A percentile compares a stretch with the other conserved stretches of the same genome.
These are phyloP conservation scores for Ophiostoma novo-ulmi DNA, from an alignment of 2,329 filamentous ascomycete genomes.

Conservation along the genomic window DNA sequence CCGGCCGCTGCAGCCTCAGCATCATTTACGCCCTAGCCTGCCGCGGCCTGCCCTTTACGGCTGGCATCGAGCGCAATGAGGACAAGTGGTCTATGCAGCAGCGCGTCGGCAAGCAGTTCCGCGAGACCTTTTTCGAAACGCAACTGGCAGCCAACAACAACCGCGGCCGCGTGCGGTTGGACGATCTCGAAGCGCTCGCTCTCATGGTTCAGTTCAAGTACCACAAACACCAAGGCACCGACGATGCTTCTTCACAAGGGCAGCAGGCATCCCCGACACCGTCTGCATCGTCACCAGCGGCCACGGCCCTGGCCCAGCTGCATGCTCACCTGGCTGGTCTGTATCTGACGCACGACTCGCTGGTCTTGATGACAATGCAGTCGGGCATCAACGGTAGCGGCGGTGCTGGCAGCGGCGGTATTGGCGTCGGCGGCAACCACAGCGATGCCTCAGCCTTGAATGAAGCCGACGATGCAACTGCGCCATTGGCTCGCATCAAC, in stretches of 20 bases:
- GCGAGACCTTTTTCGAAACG: constrained; percentile 27
- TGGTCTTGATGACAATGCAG: constrained; percentile 30
- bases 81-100: constrained; percentile 29
- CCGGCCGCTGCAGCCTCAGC: constrained; percentile 26
- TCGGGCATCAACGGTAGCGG: constrained; percentile 20
- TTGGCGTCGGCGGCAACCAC: not conserved
- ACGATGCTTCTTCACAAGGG: not conserved
- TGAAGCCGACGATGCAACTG: not conserved
- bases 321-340: constrained; percentile 26
- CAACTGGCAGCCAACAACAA: constrained; percentile 20
- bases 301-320: constrained; percentile 8
- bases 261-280: not conserved
- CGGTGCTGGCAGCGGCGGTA: not conserved
- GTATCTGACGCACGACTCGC: constrained; percentile 30
- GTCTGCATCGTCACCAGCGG: not conserved
- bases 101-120: constrained; percentile 28
- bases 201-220: constrained; percentile 29
- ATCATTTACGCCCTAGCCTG: constrained; percentile 30
- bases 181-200: constrained; percentile 29
- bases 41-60: constrained; percentile 29
- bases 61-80: not conserved
- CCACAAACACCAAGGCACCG: not conserved
- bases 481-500: constrained; percentile 17
- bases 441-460: not conserved
- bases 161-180: constrained; percentile 21